A percentile compares a stretch with the other conserved stretches of the same genome.
Conservation (phyloP, 495 filamentous ascomycete species). For the Annulohypoxylon bovei region DNA sequence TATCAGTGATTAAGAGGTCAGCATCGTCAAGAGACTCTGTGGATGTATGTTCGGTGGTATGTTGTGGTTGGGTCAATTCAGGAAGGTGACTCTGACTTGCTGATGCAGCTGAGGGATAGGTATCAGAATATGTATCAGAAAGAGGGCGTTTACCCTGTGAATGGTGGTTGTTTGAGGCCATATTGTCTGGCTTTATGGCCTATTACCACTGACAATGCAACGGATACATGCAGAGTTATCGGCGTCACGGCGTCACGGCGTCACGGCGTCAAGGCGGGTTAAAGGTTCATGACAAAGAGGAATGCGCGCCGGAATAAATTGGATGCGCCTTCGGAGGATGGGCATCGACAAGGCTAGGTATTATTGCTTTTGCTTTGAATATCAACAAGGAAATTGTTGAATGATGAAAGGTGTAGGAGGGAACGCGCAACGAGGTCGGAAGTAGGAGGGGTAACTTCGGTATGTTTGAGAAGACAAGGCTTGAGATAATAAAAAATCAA, state of each 20-base stretch:
- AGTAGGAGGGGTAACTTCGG: background rate
- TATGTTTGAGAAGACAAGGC: background rate
- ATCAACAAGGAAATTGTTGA: constrained; percentile 7
- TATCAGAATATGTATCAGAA: background rate
- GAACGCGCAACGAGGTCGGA: background rate
- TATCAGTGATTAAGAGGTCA: constrained; percentile 10
- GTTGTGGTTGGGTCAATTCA: background rate
- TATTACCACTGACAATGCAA: constrained; percentile 13
- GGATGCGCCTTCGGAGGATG: constrained; percentile 9
- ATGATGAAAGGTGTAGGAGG: background rate
- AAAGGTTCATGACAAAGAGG: constrained; percentile 34
- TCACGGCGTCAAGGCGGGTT: background rate
- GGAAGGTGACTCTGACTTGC: constrained; percentile 2
- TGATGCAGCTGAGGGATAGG: background rate
- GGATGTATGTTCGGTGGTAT: constrained; percentile 4
- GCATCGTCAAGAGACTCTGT: constrained; percentile 22
- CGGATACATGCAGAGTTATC: constrained; percentile 30
- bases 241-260: constrained; percentile 6
- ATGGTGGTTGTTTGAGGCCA: constrained; percentile 35
- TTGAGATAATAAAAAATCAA: constrained; percentile 4
- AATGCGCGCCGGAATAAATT: constrained; percentile 2
- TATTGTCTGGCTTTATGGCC: constrained; percentile 26
- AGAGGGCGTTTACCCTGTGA: constrained; percentile 34
- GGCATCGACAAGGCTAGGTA: constrained; percentile 31
- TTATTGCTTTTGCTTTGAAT: background rate